A percentile compares a stretch with the other conserved stretches of the same genome.
phyloP scores from a whole-genome alignment of 768 basidiomycete species.

The Phylloporus arenicola region DNA sequence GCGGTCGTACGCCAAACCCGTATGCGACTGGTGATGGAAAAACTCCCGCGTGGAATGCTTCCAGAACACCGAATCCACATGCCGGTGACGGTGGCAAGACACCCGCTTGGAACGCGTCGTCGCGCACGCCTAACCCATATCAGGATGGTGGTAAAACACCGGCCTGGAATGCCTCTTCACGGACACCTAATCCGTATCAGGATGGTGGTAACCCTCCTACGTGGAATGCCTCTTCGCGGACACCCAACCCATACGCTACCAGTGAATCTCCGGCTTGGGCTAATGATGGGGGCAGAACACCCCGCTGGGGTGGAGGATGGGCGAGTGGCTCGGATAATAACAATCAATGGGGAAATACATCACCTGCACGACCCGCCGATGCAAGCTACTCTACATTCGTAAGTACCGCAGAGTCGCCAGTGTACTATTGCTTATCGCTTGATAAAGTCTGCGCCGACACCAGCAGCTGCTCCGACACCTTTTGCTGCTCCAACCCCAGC shows the following conservation, averaged over 20 bases:
- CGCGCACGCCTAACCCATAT: constrained; percentile 56
- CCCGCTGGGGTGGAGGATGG: constrained; percentile 40
- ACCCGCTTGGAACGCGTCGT: constrained; percentile 54
- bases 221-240: constrained; percentile 33
- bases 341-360: constrained; percentile 26
- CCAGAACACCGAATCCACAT: constrained; percentile 67
- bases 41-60: constrained; percentile 56
- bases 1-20: constrained; percentile 62
- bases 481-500: constrained; percentile 29
- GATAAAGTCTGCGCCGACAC: constrained; percentile 34
- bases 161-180: constrained; percentile 44
- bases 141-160: constrained; percentile 42
- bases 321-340: constrained; percentile 17
- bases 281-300: constrained; percentile 44
- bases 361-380: constrained; percentile 30
- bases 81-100: constrained; percentile 54
- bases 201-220: constrained; percentile 12
- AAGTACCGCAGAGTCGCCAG: constrained; percentile 22
- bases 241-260: constrained; percentile 46
- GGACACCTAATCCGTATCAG: constrained; percentile 53
- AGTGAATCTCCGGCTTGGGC: constrained; percentile 23
- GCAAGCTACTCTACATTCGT: constrained; percentile 29
- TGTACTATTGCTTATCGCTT: constrained; percentile 11
- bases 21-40: constrained; percentile 53
- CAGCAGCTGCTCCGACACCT: constrained; percentile 38